Evolutionary conservation across 2,329 filamentous ascomycete genomes (phyloP).

Genomic region (Fusarium torreyae): DNA sequence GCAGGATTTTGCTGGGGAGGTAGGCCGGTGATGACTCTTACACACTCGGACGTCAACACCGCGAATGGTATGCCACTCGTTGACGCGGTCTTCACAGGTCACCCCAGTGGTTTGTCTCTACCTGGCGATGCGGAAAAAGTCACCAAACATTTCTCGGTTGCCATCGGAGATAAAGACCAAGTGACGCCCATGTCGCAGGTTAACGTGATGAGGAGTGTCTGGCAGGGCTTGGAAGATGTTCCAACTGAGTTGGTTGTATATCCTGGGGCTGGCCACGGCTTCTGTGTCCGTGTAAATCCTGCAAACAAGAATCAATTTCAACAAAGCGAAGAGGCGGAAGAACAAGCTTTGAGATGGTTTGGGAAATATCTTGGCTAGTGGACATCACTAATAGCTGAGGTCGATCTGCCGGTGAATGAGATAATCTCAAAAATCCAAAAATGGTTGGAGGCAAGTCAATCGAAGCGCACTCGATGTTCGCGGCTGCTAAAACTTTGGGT

Average conservation of each 20-base stretch:
- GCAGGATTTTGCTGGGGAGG: constrained; percentile 77
- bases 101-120: not conserved
- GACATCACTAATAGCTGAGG: too few species aligned
- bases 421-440: too few species aligned
- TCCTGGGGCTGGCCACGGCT: not conserved
- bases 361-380: not conserved
- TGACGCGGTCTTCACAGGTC: constrained; percentile 3
- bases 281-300: not conserved
- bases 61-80: not conserved
- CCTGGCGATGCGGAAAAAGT: not conserved
- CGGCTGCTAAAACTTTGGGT: too few species aligned
- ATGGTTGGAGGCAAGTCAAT: too few species aligned
- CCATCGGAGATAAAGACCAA: constrained; percentile 1
- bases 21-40: constrained; percentile 66
- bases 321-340: not conserved
- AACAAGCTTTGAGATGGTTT: not conserved
- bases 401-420: too few species aligned
- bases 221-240: not conserved
- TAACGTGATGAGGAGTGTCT: not conserved
- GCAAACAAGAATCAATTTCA: not conserved
- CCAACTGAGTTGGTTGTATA: constrained; percentile 6
- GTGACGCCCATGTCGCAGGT: not conserved
- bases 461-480: too few species aligned
- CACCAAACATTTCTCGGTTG: not conserved
- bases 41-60: constrained; percentile 45